phyloP scores from a whole-genome alignment of 2,329 filamentous ascomycete genomes.

The Pseudogymnoascus pannorum region DNA sequence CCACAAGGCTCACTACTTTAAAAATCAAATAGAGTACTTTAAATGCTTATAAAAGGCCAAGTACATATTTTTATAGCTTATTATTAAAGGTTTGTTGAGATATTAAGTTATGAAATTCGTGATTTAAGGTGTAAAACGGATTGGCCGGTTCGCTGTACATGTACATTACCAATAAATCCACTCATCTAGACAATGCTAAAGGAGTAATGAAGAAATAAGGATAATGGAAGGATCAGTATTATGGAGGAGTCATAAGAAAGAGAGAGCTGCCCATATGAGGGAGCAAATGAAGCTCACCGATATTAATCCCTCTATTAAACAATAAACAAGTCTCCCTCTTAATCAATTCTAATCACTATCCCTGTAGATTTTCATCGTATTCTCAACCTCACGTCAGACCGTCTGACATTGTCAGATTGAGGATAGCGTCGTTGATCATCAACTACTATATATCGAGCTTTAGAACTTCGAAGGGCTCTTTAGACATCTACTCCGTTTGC shows the following conservation, averaged over 20 bases:
- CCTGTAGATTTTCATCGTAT: background rate
- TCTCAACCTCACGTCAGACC: background rate
- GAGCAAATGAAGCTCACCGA: background rate
- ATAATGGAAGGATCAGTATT: background rate
- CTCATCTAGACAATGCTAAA: background rate
- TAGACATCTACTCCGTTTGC: background rate
- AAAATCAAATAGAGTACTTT: no score
- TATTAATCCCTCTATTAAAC: no score
- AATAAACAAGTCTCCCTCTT: no score
- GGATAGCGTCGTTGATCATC: background rate
- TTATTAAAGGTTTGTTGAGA: no score
- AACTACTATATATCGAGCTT: background rate
- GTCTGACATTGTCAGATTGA: background rate
- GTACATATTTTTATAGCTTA: no score
- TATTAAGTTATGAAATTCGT: no score
- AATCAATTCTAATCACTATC: no score
- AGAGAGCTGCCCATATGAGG: background rate
- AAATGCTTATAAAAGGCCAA: no score
- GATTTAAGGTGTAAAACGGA: no score
- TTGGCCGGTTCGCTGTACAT: no score
- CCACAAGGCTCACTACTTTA: no score
- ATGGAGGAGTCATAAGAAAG: background rate
- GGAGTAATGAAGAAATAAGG: background rate
- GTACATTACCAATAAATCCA: no score
- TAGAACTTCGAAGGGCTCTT: background rate